Percentiles rank a stretch among this genome's conserved stretches.
Conservation (phyloP, 345 rosid genomes). For the Mercurialis annua region DNA sequence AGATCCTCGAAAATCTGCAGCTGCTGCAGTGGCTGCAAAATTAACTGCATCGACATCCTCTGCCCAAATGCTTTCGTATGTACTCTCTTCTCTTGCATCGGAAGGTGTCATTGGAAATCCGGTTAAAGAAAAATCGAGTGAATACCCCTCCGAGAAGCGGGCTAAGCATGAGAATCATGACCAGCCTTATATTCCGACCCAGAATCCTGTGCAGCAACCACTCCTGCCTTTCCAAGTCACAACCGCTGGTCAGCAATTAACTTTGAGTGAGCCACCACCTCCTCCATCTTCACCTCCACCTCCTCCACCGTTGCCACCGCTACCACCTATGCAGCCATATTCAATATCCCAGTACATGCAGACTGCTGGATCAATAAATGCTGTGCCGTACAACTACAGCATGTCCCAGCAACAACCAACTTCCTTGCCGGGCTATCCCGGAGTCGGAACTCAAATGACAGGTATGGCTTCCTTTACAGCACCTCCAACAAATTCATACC, state of each 20-base stretch:
- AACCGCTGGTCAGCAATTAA: conserved; percentile 26
- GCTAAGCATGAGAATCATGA: conserved; percentile 63
- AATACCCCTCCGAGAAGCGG: conserved; percentile 65
- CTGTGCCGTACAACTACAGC: conserved; percentile 49
- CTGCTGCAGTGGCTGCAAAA: conserved; percentile 82
- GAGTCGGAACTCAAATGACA: conserved; percentile 37
- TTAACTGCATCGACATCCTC: conserved; percentile 92
- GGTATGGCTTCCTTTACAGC: conserved; percentile 43
- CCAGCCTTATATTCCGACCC: conserved; percentile 49
- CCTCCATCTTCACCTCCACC: conserved; percentile 58
- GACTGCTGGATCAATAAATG: conserved; percentile 46
- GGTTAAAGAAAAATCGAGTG: conserved; percentile 42
- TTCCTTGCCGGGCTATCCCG: conserved; percentile 37
- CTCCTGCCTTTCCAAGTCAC: conserved; percentile 33
- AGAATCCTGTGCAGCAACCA: conserved; percentile 31
- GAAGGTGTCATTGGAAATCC: conserved; percentile 65
- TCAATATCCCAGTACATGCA: conserved; percentile 57
- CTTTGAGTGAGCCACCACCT: conserved; percentile 45
- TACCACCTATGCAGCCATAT: conserved; percentile 52
- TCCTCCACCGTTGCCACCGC: conserved; percentile 55
- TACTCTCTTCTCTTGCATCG: conserved; percentile 86
- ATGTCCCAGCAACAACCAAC: conserved; percentile 45
- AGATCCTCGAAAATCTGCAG: conserved; percentile 71
- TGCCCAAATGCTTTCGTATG: conserved; percentile 87
- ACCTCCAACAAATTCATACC: conserved; percentile 49